A percentile compares a stretch with the other conserved stretches of the same genome.
Evolutionary conservation across 495 filamentous ascomycete species (phyloP).

Genomic region (Neurospora tetrasperma): DNA sequence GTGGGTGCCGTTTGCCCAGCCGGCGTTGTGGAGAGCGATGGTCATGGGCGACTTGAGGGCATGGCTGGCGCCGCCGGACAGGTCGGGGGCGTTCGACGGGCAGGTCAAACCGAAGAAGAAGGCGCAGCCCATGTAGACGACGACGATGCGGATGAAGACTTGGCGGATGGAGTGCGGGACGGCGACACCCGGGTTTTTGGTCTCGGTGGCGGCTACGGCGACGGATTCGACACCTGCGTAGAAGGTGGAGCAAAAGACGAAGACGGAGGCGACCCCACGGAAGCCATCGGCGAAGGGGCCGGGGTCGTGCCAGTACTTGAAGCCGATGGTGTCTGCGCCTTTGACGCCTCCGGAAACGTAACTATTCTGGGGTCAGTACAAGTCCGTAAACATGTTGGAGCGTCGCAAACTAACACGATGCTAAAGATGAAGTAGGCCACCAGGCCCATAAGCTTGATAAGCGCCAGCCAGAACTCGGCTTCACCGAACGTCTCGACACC

Average conservation of each 20-base stretch:
- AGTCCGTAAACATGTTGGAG: not conserved
- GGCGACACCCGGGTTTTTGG: constrained; percentile 58
- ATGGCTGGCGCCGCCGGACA: constrained; percentile 39
- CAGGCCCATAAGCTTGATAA: constrained; percentile 57
- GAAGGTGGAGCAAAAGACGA: constrained; percentile 58
- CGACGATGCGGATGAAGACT: constrained; percentile 65
- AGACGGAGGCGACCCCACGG: constrained; percentile 47
- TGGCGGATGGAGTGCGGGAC: constrained; percentile 64
- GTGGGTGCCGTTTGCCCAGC: constrained; percentile 44
- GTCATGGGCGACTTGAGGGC: constrained; percentile 48
- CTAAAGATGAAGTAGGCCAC: constrained; percentile 59
- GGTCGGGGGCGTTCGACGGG: constrained; percentile 33
- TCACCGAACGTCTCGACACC: constrained; percentile 47
- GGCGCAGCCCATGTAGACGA: constrained; percentile 62
- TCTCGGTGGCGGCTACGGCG: constrained; percentile 65
- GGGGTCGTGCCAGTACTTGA: constrained; percentile 58
- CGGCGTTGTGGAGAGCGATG: constrained; percentile 49
- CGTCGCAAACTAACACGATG: constrained; percentile 35
- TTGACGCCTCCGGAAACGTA: constrained; percentile 42
- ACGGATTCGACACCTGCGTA: constrained; percentile 69
- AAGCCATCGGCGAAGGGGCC: constrained; percentile 60
- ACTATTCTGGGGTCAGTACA: constrained; percentile 4
- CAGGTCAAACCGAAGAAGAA: constrained; percentile 61
- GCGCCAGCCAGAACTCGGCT: constrained; percentile 53
- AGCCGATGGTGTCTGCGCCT: constrained; percentile 42